Evolutionary conservation across 23 red algal genomes (phyloP), one percentile per base, ranked within the genome.

Genomic region (Agarophyton chilense): DNA sequence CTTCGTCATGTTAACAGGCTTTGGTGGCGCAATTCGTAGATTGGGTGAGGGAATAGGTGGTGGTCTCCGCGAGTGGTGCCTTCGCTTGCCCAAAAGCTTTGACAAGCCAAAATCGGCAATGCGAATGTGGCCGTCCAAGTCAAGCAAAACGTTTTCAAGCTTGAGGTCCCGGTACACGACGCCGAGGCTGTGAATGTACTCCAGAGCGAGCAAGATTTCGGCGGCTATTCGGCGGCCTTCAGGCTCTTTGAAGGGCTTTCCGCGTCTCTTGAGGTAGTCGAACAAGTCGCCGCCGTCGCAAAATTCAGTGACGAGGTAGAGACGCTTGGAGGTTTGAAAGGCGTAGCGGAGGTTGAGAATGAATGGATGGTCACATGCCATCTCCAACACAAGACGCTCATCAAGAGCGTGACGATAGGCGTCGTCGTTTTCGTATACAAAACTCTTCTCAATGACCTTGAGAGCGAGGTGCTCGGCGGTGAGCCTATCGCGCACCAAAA

Each of bases 241-340:
- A 28, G 70, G 56, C 54, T 97, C 94, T 35, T 56, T 57, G 24
- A 96, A 82, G 3, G 84, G 90, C 83, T 90, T 78, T 8, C 94
- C 94, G 28, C 87, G 89, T 70, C 64, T 72, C 40, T 82, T 82
- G 45, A 98, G 78, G n/a, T 92, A 89, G 70, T 94, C 87, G 63
- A 98, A 98, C 26, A 98, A 72, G 42, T 98, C 96, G 24, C 92
- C 92, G 13, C 96, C 96, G 22, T 80, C 88, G 57, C 96, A 98
- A 63, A 68, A 98, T 38, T 98, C 96, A 12, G 92, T 94, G 22
- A 98, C 96, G 54, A 98, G 66, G 73, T 98, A 98, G 5, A 98
- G 77, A 53, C 81, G 89, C 17, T 86, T 83, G 5, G 86, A 84
- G 1, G 92, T 98, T 56, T 98, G 96, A 49, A 98, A 98, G 22